Evolutionary conservation across 139 green algal species (phyloP).

Genomic region (Chlorella sp.): DNA sequence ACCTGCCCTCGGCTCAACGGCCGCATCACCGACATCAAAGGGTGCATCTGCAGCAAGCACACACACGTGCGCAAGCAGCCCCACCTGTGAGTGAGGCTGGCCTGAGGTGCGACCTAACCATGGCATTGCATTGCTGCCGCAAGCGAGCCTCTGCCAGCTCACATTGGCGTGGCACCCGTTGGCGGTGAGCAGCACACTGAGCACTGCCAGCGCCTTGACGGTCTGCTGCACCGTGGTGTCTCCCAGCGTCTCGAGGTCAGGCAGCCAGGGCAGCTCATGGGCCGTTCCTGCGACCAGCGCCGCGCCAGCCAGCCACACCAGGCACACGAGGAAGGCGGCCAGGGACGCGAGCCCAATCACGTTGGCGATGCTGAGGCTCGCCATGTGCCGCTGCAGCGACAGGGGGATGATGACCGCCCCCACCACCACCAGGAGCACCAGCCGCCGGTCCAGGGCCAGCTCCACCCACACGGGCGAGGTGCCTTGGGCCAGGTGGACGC

Average conservation of each 20-base stretch:
- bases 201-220: background rate
- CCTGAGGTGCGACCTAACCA: no score
- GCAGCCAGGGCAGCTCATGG: background rate
- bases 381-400: background rate
- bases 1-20: background rate
- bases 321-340: background rate
- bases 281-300: background rate
- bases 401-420: background rate
- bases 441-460: slow-evolving; percentile 1
- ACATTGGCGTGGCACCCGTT: background rate
- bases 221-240: background rate
- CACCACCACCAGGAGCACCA: background rate
- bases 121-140: no score
- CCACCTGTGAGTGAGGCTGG: no score
- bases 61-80: no score
- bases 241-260: background rate
- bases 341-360: slow-evolving; percentile 2
- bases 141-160: no score
- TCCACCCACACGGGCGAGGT: background rate
- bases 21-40: background rate
- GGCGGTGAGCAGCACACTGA: slow-evolving; percentile 4
- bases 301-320: slow-evolving; percentile 1
- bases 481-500: background rate
- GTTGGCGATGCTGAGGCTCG: background rate
- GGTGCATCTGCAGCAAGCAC: background rate